Conservation (phyloP, 2,329 filamentous ascomycete species). For the Penicillium sp. region DNA sequence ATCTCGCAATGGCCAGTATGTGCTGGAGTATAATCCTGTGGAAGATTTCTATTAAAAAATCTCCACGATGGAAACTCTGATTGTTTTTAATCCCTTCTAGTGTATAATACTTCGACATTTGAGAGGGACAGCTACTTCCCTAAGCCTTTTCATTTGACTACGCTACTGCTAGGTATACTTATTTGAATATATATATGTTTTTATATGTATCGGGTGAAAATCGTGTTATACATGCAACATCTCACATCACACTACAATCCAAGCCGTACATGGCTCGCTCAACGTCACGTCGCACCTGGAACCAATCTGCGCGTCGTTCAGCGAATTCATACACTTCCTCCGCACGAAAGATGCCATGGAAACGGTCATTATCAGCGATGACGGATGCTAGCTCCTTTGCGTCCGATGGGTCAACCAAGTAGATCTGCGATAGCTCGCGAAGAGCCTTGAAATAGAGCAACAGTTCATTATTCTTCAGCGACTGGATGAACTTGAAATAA, state of each 20-base stretch:
- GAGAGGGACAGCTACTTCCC: not conserved
- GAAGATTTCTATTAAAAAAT: too few relatives aligned
- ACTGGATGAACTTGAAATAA: slow-evolving; percentile 80
- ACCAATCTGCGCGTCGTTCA: slow-evolving; percentile 92
- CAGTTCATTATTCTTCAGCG: slow-evolving; percentile 76
- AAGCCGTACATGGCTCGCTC: slow-evolving; percentile 97
- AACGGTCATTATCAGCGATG: slow-evolving; percentile 86
- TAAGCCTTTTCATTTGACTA: too few relatives aligned
- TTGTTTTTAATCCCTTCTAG: too few relatives aligned
- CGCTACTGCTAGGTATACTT: too few relatives aligned
- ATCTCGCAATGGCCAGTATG: too few relatives aligned
- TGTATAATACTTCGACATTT: too few relatives aligned
- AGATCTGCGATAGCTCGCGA: slow-evolving; percentile 90
- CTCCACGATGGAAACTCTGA: too few relatives aligned
- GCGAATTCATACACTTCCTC: slow-evolving; percentile 99
- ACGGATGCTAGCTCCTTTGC: slow-evolving; percentile 93
- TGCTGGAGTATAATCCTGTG: too few relatives aligned
- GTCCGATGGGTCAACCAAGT: slow-evolving; percentile 79
- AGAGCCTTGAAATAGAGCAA: slow-evolving; percentile 88
- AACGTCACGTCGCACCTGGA: slow-evolving; percentile 78
- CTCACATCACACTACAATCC: slow-evolving; percentile 78
- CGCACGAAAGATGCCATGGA: slow-evolving; percentile 85
- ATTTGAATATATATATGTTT: not conserved
- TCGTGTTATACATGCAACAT: not conserved
- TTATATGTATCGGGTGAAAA: not conserved